Evolutionary conservation across 345 rosid species (phyloP).

Genomic region (Acer saccharum): DNA sequence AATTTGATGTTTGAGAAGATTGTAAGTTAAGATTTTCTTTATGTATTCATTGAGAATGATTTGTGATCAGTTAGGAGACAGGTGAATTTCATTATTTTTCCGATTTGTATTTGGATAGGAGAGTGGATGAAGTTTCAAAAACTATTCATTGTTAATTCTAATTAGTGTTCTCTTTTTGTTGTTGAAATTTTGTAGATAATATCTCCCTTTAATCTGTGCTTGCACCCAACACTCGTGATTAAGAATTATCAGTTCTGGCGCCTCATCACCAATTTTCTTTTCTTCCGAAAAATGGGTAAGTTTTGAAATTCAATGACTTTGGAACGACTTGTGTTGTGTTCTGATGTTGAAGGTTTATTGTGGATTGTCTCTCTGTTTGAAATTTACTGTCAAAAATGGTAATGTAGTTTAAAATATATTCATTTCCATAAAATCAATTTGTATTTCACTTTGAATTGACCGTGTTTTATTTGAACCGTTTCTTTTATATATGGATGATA

Average conservation of each 20-base stretch:
- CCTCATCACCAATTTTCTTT: slow-evolving; percentile 92
- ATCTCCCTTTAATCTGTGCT: slow-evolving; percentile 80
- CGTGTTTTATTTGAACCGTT: neutral
- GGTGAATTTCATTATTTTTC: neutral
- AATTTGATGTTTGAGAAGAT: slow-evolving; percentile 3
- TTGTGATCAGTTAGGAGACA: neutral
- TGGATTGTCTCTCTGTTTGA: neutral
- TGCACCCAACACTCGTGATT: slow-evolving; percentile 81
- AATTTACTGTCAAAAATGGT: neutral
- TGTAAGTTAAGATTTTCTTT: neutral
- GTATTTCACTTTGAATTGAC: too few relatives aligned
- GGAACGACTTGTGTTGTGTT: neutral
- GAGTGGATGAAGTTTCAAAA: neutral
- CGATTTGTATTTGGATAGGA: neutral
- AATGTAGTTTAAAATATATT: neutral
- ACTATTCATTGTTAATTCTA: neutral
- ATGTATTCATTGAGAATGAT: neutral
- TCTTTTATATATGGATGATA: neutral
- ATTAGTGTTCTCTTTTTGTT: slow-evolving; percentile 8
- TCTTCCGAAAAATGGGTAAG: slow-evolving; percentile 94
- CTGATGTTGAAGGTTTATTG: neutral
- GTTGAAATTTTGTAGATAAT: slow-evolving; percentile 59
- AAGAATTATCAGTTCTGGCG: slow-evolving; percentile 97
- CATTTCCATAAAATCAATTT: too few relatives aligned
- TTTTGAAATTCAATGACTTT: neutral